Evolutionary conservation across 148 eudicot species (phyloP), one percentile per base, ranked within the genome.

Genomic region (Bassia scoparia): DNA sequence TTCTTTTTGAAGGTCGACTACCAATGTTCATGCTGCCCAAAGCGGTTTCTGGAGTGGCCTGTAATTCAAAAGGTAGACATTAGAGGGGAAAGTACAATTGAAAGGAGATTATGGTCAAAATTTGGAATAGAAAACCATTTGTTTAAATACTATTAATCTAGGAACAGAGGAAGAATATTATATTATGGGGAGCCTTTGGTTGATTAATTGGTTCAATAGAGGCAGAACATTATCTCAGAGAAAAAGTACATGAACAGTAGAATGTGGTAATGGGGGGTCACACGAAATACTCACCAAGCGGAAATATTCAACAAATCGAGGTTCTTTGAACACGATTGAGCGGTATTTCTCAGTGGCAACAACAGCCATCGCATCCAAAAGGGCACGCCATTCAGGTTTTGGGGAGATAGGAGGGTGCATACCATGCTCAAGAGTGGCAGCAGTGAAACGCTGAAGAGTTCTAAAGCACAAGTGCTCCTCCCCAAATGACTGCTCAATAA

Each of bases 11-110:
- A 70, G 99, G 99, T 27, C 99, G 96, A 65, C 99, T 95, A 18
- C 99, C 98, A 48, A 95, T 95, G 74, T 95, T 95, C 99, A 95
- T 95, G 50, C 99, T 77, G 23, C 99, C 99, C 61, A 91, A 91
- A 80, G 92, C 99, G 61, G 86, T 55, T 80, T 95, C 97, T 29
- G 99, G 99, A 13, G 99, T 91, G 64, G 99, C 99, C 99, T 95
- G 38, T 53, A 67, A 68, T 44, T 29, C 8, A 69, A 62, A 64
- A 35, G 34, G 21, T 54, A 29, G 64, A 37, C 23, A 27, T 60
- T 35, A 68, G 49, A 29, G 65, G 41, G 48, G 17, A 16, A 37
- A 34, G 29, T n/a, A 63, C 24, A 34, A 38, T 24, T 41, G 46
- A 41, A 41, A 41, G 9, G 46, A 63, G 17, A 20, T n/a, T 63